These are phyloP conservation scores for Populus deltoides DNA, from an alignment of 345 rosid genomes.

Conservation along the genomic window DNA sequence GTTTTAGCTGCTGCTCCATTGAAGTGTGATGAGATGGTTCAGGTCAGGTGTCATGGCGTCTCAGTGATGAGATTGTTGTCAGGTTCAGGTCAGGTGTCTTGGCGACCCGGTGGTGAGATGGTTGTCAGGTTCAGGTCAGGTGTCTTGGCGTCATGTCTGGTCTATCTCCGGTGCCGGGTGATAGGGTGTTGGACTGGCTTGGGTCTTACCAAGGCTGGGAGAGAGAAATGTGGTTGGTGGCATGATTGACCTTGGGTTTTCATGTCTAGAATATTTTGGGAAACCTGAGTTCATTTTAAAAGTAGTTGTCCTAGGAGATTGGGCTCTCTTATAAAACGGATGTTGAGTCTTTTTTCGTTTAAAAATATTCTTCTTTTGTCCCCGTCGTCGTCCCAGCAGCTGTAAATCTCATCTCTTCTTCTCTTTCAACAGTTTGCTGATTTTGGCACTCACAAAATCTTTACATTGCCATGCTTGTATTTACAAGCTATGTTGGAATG, in stretches of 20 bases:
- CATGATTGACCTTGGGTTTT: constrained; percentile 17
- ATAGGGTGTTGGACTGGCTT: constrained; percentile 22
- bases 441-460: constrained; percentile 25
- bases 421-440: constrained; percentile 4
- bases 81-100: constrained; percentile 10
- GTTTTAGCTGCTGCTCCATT: neutral
- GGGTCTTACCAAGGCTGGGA: constrained; percentile 7
- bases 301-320: neutral
- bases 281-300: constrained; percentile 10
- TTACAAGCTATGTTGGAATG: constrained; percentile 3
- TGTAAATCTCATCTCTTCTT: constrained; percentile 1
- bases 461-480: constrained; percentile 2
- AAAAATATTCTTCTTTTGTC: neutral
- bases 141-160: constrained; percentile 24
- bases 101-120: neutral
- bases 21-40: neutral
- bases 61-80: neutral
- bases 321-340: constrained; percentile 16
- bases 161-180: constrained; percentile 24
- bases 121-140: constrained; percentile 29
- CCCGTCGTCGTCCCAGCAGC: neutral
- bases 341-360: neutral
- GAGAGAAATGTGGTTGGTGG: neutral
- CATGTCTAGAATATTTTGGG: constrained; percentile 14
- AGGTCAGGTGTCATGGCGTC: neutral